Base-by-base conservation (phyloP, 225 moss, liverwort and hornwort species). In the Sphagnum tenellum region DNA sequence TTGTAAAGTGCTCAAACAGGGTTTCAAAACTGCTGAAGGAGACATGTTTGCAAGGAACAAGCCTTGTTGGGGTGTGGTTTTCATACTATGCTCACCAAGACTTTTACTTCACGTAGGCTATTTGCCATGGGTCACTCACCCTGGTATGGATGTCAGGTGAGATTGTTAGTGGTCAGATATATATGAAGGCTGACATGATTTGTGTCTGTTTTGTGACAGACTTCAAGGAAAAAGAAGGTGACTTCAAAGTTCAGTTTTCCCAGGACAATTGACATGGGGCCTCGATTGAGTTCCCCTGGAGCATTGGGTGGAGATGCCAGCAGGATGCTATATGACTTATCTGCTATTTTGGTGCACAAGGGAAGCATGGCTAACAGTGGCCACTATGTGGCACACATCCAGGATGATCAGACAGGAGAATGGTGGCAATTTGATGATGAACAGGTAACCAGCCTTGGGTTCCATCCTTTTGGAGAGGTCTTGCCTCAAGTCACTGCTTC, bases 401-500 rank as follows among this genome's bases (percentile, higher is more conserved):
- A 90, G 74, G 92, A 98, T 69, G 96, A 92, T 56, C 81, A 81
- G 60, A 88, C 92, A 57, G 83, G 87, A 64, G 88, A 85, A 76
- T 98, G 96, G 96, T 98, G 96, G 96, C 90, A 90, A 70, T 92
- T 98, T 82, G 96, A 98, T 62, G 96, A 98, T 68, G 96, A 98
- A 62, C 89, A 90, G 77, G 92, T 98, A 57, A 81, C 90, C 48
- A 98, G 90, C 64, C 86, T 98, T 73, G 96, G 96, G 59, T 90
- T 76, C 68, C 96, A 98, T 76, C 92, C 96, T 61, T 87, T 98
- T 74, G 96, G 96, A 72, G 96, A 98, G 75, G 60, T 67, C 55
- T 61, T 52, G 10, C 45, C 76, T 76, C 83, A 78, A 72, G 66
- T 77, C 64, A 63, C 73, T 45, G 56, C 74, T 58, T 75, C 71